These are phyloP conservation scores for Lonicera japonica DNA, from an alignment of 129 eudicot species.

Conservation along the genomic window DNA sequence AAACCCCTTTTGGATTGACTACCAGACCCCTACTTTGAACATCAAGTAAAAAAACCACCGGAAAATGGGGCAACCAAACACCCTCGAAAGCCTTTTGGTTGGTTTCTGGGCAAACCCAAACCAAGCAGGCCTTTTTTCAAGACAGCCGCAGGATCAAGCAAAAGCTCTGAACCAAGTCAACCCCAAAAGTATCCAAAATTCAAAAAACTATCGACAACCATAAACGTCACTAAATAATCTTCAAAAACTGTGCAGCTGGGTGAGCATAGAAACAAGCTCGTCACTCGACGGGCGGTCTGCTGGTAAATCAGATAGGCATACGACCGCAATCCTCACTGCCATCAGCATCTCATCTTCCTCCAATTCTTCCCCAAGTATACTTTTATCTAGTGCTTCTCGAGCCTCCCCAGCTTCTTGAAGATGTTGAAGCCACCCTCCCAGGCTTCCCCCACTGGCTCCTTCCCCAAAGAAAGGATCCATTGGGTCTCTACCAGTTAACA, in stretches of 20 bases:
- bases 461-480: constrained; percentile 53
- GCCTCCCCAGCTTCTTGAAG: constrained; percentile 72
- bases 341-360: constrained; percentile 91
- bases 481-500: constrained; percentile 77
- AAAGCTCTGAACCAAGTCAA: constrained; percentile 11
- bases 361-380: constrained; percentile 57
- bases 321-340: constrained; percentile 80
- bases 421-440: constrained; percentile 76
- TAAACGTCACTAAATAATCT: neutral
- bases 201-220: neutral
- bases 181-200: too few relatives aligned
- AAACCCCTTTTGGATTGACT: neutral
- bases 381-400: constrained; percentile 76
- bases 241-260: constrained; percentile 86
- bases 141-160: constrained; percentile 36
- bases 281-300: constrained; percentile 85
- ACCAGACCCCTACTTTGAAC: neutral
- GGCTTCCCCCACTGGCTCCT: constrained; percentile 40
- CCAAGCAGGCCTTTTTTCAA: neutral
- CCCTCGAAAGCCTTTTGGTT: constrained; percentile 29
- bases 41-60: neutral
- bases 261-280: constrained; percentile 91
- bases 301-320: constrained; percentile 73
- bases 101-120: constrained; percentile 33
- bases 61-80: constrained; percentile 3